These are phyloP conservation scores for Phytophthora meadii DNA, from an alignment of 352 stramenopile genomes.

Conservation along the genomic window DNA sequence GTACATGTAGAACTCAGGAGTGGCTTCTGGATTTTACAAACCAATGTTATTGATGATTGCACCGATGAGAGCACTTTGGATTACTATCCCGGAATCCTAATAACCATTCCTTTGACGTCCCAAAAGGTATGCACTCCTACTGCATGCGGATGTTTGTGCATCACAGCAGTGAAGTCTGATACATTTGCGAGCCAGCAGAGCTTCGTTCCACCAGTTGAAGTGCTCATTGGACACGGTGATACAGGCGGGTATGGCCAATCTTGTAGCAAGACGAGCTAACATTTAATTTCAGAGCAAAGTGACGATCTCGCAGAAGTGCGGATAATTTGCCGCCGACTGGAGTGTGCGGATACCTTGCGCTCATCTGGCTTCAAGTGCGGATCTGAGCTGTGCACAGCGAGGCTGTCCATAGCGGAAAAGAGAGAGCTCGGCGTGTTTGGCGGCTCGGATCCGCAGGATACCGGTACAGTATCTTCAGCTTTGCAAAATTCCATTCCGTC, in stretches of 20 bases:
- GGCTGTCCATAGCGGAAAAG: conserved; percentile 26
- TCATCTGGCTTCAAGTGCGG: conserved; percentile 23
- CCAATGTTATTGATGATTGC: neutral
- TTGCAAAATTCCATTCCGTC: conserved; percentile 10
- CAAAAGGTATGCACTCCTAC: too few species aligned
- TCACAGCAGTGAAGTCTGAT: too few species aligned
- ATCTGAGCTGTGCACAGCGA: conserved; percentile 11
- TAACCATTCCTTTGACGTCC: too few species aligned
- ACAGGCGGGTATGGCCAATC: conserved; percentile 10
- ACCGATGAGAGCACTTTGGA: too few species aligned
- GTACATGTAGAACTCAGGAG: neutral
- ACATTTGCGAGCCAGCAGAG: too few species aligned
- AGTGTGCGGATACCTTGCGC: conserved; percentile 12
- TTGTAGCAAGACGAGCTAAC: conserved; percentile 11
- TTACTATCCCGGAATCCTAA: too few species aligned
- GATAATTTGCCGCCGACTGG: conserved; percentile 25
- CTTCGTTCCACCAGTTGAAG: too few species aligned
- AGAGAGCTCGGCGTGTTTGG: conserved; percentile 4
- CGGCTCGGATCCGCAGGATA: conserved; percentile 1
- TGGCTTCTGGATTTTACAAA: conserved; percentile 4
- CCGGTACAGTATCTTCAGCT: conserved; percentile 17
- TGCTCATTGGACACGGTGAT: conserved; percentile 7
- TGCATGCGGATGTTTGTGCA: too few species aligned
- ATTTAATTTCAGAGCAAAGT: conserved; percentile 19
- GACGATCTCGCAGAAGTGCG: neutral